Evolutionary conservation across 768 basidiomycete species (phyloP), one percentile per base, ranked within the genome.

Genomic region (Tulasnella sp.): DNA sequence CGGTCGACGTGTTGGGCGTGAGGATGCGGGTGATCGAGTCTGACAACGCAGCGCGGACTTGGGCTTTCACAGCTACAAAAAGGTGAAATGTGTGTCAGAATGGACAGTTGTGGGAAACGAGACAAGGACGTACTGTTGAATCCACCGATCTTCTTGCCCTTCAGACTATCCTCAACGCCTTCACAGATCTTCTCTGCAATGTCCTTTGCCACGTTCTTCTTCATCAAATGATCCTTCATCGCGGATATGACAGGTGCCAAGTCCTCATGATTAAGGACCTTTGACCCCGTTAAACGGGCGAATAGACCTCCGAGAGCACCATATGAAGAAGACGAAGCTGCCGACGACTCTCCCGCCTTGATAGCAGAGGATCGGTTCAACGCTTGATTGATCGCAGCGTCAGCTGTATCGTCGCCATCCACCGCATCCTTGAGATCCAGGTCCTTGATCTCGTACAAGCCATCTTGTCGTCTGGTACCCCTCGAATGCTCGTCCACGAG

Each of bases 201-300:
- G 61, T 94, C 92, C 71, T 83, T 88, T 3, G 96, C 96, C 3
- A 99, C 96, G 67, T 99, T 99, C 77, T 98, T 98, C 73, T 86
- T 83, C 93, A 97, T 97, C 47, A 99, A 76, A 71, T 97, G 95
- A 62, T 94, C 90, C 70, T 95, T 93, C 93, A 98, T 98, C 17
- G 83, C 88, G 52, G 86, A 86, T 47, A 98, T 70, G 0, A 95
- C 88, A 7, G 95, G 95, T 65, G 81, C 80, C 56, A 98, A 71
- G 70, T 98, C 95, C 41, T 81, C 77, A 58, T 88, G 80, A 1
- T 86, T 86, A 58, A 99, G 73, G 1, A 83, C 76, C 71, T 92
- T 94, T 24, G 83, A 83, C 26, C 61, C 89, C 3, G 91, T 94
- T 65, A 96, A 72, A 45, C 89, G 79, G 4, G 89, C 82, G 70